Base-by-base conservation (phyloP, 139 green algal species). In the Ettlia oleoabundans region DNA sequence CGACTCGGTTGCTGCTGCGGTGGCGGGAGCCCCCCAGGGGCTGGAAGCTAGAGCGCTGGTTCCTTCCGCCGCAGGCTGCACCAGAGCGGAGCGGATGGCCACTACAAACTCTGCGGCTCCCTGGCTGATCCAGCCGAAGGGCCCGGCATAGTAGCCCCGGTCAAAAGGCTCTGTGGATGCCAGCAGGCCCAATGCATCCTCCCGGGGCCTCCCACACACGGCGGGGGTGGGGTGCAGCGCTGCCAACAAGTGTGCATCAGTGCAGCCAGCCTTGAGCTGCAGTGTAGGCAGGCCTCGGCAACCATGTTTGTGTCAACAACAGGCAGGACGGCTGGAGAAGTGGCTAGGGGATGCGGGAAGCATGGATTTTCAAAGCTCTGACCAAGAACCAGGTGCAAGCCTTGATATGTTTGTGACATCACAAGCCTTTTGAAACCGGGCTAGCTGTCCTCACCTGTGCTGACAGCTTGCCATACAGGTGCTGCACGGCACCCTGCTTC, bases 31-130 rank as follows among this genome's bases (percentile, higher is more conserved):
- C n/a, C n/a, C 8, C 1, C 28, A 3, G 18, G n/a, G 13, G n/a
- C 26, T n/a, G n/a, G n/a, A n/a, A n/a, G n/a, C n/a, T n/a, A n/a
- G n/a, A n/a, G n/a, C n/a, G n/a, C n/a, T n/a, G n/a, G n/a, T n/a
- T n/a, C n/a, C n/a, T n/a, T 32, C 41, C 15, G 40, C 72, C 40
- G 41, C 9, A 3, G 82, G 72, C 43, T 87, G 86, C 10, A 98
- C 79, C 6, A 99, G 88, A 0, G 95, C 96, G 18, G 94, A 98
- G n/a, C 97, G 88, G 81, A 99, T 99, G 41, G 95, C 97, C 15
- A 99, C 97, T 4, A 91, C 92, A 91, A 99, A 99, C 89, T 99
- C 97, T 1, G 94, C 92, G 0, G 88, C 92, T 26, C 82, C 78
- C 7, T 91, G 92, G 1, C 83, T 90, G 38, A 99, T 78, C 95